Evolutionary conservation across 805 yeast species (phyloP), one percentile per base, ranked within the genome.

Genomic region (Grigorovia yakushimaensis): DNA sequence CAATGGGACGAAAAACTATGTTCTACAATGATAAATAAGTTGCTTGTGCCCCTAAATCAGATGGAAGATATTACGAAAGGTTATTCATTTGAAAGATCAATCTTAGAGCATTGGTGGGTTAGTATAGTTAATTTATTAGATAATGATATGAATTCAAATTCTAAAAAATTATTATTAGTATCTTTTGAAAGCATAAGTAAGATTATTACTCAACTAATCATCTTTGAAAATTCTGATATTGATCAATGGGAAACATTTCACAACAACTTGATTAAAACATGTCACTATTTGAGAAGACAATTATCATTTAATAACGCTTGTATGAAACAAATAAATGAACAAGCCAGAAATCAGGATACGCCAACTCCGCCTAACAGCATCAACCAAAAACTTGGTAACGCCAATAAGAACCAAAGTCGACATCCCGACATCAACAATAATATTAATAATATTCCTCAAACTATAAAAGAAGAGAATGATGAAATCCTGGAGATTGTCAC

Each of bases 141-240:
- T 17, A 53, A 53, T 39, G 58, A 60, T 46, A 44, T 19, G 3
- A 13, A 22, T 20, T 19, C 39, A 5, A 45, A 19, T 9, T 18
- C 24, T 5, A 22, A 18, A 8, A 39, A 21, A n/a, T 5, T 45
- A 10, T 42, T 59, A 1, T 60, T 68, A 2, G 65, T 65, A 6
- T 50, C 59, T 5, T 43, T 68, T 36, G 71, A 68, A 45, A 58
- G 64, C 39, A 53, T 67, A 13, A 63, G 68, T 44, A 56, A 66
- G 43, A 51, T 67, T 17, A 51, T 63, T 47, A 50, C 66, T 2
- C 49, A 52, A 15, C 41, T 52, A 27, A 52, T 58, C 49, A 46
- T 54, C n/a, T 11, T 51, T 9, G 52, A 57, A 15, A 40, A 39
- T 13, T 47, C 47, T 30, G 39, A 42, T n/a, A 27, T 33, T 36